Conservation (phyloP, 2,329 filamentous ascomycete genomes). For the Hymenoscyphus linearis region DNA sequence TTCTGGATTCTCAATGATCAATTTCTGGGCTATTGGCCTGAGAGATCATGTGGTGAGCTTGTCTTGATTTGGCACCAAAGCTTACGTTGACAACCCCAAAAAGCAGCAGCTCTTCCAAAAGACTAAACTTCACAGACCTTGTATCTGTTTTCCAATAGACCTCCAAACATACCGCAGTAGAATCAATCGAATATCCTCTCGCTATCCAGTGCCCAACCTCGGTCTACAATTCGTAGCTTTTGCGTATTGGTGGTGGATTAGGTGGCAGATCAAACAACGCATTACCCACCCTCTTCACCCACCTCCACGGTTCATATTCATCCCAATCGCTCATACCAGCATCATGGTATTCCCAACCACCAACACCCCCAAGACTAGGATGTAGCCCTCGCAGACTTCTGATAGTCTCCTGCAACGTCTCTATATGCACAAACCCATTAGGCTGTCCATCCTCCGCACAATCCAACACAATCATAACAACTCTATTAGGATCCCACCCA, state of each 20-base stretch:
- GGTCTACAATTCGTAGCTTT: not conserved
- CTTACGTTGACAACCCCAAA: too few relatives aligned
- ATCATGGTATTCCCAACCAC: conserved; percentile 94
- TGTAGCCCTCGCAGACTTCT: conserved; percentile 45
- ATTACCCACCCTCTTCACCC: conserved; percentile 58
- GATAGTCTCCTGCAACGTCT: conserved; percentile 49
- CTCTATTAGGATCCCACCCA: conserved; percentile 66
- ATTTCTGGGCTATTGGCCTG: too few relatives aligned
- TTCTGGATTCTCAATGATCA: too few relatives aligned
- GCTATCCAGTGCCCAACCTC: not conserved
- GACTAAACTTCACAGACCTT: too few relatives aligned
- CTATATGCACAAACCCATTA: conserved; percentile 53
- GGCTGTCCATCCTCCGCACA: conserved; percentile 62
- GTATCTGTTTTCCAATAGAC: not conserved
- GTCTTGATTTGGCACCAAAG: too few relatives aligned
- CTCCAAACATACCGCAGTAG: not conserved
- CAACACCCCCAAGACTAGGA: conserved; percentile 62
- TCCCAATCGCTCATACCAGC: conserved; percentile 53
- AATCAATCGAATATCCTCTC: not conserved
- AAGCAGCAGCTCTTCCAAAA: too few relatives aligned
- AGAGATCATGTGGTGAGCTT: too few relatives aligned
- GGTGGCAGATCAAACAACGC: conserved; percentile 15
- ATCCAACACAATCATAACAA: conserved; percentile 76
- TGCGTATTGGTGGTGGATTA: not conserved
- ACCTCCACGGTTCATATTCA: conserved; percentile 60